Evolutionary conservation across 495 filamentous ascomycete species (phyloP).

Genomic region (Aspergillus affinis): DNA sequence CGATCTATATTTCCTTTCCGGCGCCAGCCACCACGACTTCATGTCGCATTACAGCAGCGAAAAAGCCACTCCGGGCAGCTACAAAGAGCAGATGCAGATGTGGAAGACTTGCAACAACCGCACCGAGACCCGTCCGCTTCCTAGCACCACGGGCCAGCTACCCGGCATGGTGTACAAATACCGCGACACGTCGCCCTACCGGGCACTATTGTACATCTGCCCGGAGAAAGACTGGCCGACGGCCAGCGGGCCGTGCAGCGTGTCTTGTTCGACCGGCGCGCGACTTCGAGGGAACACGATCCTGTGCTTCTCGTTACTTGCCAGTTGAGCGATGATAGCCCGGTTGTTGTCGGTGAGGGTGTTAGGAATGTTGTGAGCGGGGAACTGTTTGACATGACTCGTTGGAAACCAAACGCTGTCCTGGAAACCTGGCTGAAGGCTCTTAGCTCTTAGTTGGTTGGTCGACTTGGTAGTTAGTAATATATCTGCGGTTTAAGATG

Average conservation of each 20-base stretch:
- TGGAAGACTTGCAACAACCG: background rate
- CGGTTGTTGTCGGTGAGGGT: background rate
- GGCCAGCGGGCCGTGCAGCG: background rate
- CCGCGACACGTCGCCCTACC: background rate
- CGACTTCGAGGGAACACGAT: background rate
- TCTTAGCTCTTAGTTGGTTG: too few relatives aligned
- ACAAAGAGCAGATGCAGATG: background rate
- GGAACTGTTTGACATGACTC: background rate
- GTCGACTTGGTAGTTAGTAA: too few relatives aligned
- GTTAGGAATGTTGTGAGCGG: background rate
- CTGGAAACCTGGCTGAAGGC: background rate
- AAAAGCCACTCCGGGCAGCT: background rate
- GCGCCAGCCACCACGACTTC: background rate
- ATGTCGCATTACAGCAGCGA: conserved; percentile 7
- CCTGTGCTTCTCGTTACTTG: background rate
- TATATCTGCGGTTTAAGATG: background rate
- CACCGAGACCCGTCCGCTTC: background rate
- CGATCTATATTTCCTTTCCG: conserved; percentile 10
- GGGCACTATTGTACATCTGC: conserved; percentile 8
- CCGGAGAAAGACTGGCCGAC: conserved; percentile 1
- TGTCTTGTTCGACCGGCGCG: background rate
- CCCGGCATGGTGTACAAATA: conserved; percentile 10
- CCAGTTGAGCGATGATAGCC: background rate
- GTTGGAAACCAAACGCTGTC: background rate
- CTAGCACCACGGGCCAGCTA: background rate